phyloP scores from a whole-genome alignment of 2,329 filamentous ascomycete species.

The Hortaea werneckii region DNA sequence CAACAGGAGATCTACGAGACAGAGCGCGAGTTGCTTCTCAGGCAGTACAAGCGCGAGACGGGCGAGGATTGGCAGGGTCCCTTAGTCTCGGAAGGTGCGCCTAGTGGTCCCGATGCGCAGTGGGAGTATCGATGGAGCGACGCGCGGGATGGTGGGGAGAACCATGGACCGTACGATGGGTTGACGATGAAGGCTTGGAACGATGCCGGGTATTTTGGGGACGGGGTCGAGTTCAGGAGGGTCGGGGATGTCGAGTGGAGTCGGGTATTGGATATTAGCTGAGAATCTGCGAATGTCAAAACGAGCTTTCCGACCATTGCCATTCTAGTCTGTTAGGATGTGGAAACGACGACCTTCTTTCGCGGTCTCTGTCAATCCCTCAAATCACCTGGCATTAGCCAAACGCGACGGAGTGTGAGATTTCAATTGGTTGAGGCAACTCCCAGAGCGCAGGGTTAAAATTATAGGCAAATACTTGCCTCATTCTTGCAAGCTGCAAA shows the following conservation, averaged over 20 bases:
- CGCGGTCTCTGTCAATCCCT: too few relatives aligned
- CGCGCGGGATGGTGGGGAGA: slow-evolving; percentile 65
- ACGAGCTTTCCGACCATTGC: too few relatives aligned
- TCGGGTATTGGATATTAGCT: slow-evolving; percentile 28
- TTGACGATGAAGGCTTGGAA: slow-evolving; percentile 84
- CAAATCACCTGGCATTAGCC: too few relatives aligned
- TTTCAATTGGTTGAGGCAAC: too few relatives aligned
- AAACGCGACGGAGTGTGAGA: too few relatives aligned
- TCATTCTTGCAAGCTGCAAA: too few relatives aligned
- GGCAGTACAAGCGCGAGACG: slow-evolving; percentile 75
- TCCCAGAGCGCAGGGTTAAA: too few relatives aligned
- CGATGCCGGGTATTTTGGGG: slow-evolving; percentile 83
- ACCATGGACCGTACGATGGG: slow-evolving; percentile 80
- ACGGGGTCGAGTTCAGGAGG: slow-evolving; percentile 57
- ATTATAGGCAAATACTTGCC: too few relatives aligned
- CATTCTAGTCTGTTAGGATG: too few relatives aligned
- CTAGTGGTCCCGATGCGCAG: slow-evolving; percentile 10
- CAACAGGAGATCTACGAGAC: slow-evolving; percentile 86
- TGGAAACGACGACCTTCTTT: too few relatives aligned
- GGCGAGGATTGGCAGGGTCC: slow-evolving; percentile 67
- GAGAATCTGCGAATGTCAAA: neutral
- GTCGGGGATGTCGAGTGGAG: slow-evolving; percentile 36
- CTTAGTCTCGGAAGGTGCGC: slow-evolving; percentile 15
- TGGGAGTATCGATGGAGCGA: slow-evolving; percentile 96
- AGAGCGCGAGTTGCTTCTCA: slow-evolving; percentile 70